A percentile compares a stretch with the other conserved stretches of the same genome.
These are phyloP conservation scores for Macadamia tetraphylla DNA, from an alignment of 164 flowering plant species.

Conservation along the genomic window DNA sequence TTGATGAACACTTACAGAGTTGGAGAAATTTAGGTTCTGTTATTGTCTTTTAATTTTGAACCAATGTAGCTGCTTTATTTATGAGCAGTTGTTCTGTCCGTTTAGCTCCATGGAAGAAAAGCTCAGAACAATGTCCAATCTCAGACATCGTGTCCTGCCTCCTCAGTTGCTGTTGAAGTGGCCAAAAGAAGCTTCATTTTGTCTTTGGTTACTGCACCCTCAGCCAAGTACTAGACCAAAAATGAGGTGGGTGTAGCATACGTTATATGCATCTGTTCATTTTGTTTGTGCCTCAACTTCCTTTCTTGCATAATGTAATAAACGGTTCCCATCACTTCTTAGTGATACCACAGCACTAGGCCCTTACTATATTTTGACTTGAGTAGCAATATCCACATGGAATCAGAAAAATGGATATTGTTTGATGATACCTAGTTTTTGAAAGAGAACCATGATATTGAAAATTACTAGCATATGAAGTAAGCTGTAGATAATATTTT, in stretches of 20 bases:
- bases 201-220: constrained; percentile 92
- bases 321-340: not conserved
- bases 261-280: not conserved
- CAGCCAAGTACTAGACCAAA: constrained; percentile 78
- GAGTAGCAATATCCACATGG: not conserved
- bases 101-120: constrained; percentile 76
- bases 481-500: too few species aligned
- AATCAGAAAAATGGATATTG: not conserved
- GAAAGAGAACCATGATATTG: too few species aligned
- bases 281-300: not conserved
- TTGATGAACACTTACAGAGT: not conserved
- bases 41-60: not conserved
- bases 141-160: constrained; percentile 91
- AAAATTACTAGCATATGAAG: too few species aligned
- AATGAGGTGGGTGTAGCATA: constrained; percentile 44
- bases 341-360: not conserved
- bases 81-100: constrained; percentile 71
- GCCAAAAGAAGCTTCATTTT: constrained; percentile 97
- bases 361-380: not conserved
- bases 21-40: not conserved
- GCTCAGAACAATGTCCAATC: constrained; percentile 73
- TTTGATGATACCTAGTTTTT: not conserved
- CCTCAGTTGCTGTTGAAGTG: constrained; percentile 80
- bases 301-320: not conserved
- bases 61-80: constrained; percentile 13